These are phyloP conservation scores for Coccomyxa sp. DNA, from an alignment of 139 green algal species.

Conservation along the genomic window DNA sequence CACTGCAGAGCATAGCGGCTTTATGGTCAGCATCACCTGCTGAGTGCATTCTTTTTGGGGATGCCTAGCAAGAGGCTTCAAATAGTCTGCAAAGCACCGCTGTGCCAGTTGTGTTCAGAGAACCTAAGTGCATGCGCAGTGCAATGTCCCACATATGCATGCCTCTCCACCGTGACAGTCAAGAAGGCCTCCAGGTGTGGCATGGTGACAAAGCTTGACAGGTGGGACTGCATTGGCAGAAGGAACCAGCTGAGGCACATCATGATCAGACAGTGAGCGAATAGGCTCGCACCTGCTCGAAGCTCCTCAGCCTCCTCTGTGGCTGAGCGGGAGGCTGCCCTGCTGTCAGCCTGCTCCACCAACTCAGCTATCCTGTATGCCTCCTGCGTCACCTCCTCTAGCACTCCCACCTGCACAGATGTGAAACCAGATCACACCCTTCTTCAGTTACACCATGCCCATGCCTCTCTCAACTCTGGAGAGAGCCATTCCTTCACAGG, in stretches of 20 bases:
- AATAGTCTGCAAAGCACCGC: not conserved
- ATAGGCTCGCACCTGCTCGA: not conserved
- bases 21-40: too few species aligned
- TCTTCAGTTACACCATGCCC: not conserved
- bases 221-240: not conserved
- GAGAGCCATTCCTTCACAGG: not conserved
- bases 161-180: not conserved
- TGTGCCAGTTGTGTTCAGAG: not conserved
- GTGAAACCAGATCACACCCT: constrained; percentile 9
- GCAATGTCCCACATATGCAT: too few species aligned
- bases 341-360: not conserved
- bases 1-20: not conserved
- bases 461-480: not conserved
- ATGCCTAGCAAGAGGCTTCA: too few species aligned
- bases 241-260: too few species aligned
- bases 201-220: not conserved
- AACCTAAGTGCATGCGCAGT: too few species aligned
- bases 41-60: too few species aligned
- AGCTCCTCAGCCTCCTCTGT: not conserved
- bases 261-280: too few species aligned
- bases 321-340: too few species aligned
- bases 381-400: not conserved
- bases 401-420: constrained; percentile 10
- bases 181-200: not conserved
- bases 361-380: not conserved